Evolutionary conservation across 2,329 filamentous ascomycete species (phyloP), one percentile per base, ranked within the genome.

Genomic region (Hymenoscyphus fraxineus): DNA sequence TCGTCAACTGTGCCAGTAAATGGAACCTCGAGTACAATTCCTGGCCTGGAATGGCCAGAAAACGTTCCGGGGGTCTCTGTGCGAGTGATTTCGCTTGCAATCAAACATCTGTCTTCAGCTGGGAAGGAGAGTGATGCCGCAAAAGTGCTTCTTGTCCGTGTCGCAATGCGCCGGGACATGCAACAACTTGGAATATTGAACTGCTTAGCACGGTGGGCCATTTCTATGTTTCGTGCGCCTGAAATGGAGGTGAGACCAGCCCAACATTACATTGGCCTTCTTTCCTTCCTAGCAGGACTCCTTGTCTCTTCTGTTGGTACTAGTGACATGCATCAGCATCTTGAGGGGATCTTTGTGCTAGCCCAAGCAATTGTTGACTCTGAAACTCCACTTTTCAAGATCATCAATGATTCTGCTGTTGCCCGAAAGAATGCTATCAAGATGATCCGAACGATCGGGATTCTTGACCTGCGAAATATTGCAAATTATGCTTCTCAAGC

Each of bases 101-200:
- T 92, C 62, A 82, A 84, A 64, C 91, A 92, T 73, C 83, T 98
- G 16, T 80, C 85, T 6, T 86, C 85, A 0, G 84, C 94, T 0
- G 92, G 93, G 0, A 97, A 96, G 72, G 94, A 97, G 74, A 86
- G 91, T 64, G 92, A 95, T 76, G 92, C 93, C 10, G 93, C 95
- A n/a, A 92, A 89, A 65, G 82, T 86, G 2, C 81, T 98, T 31
- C 81, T 99, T 7, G 91, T 96, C 19, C 85, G 93, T 57, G 81
- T 97, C 57, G 86, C 88, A n/a, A 87, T 93, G 75, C 86, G 95
- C 16, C 87, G 86, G 58, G 95, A 99, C 75, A 97, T 98, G 92
- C 91, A 94, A 76, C 80, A 85, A 60, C 78, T 93, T 10, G 87
- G 89, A 0, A 79, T 98, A 2, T 80, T 95, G 40, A 78, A 86